These are phyloP conservation scores for Quaeritorhiza haematococci DNA, from an alignment of 371 early-diverging fungal species.

Conservation along the genomic window DNA sequence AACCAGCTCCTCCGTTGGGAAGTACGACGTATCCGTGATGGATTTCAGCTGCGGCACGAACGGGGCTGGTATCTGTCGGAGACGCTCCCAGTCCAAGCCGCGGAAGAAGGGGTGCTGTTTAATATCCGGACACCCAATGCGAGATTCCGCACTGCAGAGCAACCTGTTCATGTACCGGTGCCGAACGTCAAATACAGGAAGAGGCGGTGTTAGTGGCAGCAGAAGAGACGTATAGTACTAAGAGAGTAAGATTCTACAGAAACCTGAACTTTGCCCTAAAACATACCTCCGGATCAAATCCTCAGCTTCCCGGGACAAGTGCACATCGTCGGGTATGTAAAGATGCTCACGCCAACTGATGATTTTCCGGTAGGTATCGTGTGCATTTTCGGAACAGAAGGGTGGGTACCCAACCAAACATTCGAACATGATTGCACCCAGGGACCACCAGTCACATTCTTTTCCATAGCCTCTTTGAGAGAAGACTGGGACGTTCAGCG, in stretches of 20 bases:
- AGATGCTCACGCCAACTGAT: constrained; percentile 90
- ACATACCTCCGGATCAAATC: constrained; percentile 78
- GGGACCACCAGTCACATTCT: constrained; percentile 98
- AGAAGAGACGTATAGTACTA: not conserved
- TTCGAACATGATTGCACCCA: constrained; percentile 98
- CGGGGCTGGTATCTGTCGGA: constrained; percentile 82
- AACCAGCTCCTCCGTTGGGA: constrained; percentile 90
- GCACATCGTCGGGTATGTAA: constrained; percentile 88
- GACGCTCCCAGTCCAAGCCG: constrained; percentile 87
- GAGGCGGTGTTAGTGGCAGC: not conserved
- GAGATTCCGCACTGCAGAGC: constrained; percentile 77
- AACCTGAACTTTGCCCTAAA: not conserved
- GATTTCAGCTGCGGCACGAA: constrained; percentile 89
- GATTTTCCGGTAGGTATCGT: constrained; percentile 96
- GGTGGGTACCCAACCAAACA: constrained; percentile 95
- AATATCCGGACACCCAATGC: constrained; percentile 82
- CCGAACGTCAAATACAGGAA: not conserved
- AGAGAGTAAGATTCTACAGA: not conserved
- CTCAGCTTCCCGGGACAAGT: constrained; percentile 82
- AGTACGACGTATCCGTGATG: constrained; percentile 96
- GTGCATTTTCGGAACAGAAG: constrained; percentile 90
- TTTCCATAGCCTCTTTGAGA: constrained; percentile 76
- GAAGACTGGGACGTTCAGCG: constrained; percentile 23
- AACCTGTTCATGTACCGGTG: constrained; percentile 52
- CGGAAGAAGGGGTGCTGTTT: constrained; percentile 93